Evolutionary conservation across 352 stramenopile species (phyloP).

Genomic region (Elongisporangium undulatum): DNA sequence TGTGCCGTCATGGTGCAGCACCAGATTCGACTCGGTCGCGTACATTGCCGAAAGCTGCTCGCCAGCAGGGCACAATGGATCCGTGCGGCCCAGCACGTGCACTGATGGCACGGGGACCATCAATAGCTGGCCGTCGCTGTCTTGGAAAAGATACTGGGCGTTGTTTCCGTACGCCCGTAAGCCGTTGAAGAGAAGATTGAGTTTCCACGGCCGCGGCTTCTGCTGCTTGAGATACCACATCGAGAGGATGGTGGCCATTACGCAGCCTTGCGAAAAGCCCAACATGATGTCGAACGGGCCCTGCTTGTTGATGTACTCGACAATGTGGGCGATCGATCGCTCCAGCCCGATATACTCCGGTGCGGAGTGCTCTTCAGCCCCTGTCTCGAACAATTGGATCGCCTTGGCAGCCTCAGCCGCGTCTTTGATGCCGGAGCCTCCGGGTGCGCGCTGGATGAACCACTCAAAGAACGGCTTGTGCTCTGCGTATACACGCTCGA

Average conservation of each 20-base stretch:
- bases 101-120: conserved; percentile 54
- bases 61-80: conserved; percentile 32
- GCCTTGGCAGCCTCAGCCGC: conserved; percentile 1
- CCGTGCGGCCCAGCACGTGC: conserved; percentile 57
- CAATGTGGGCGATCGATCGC: conserved; percentile 26
- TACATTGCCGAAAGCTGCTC: conserved; percentile 39
- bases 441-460: conserved; percentile 27
- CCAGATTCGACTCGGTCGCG: conserved; percentile 20
- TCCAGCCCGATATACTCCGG: conserved; percentile 20
- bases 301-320: conserved; percentile 45
- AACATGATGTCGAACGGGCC: conserved; percentile 57
- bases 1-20: conserved; percentile 28
- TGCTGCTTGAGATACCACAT: conserved; percentile 36
- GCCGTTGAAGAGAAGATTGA: conserved; percentile 43
- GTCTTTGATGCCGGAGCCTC: neutral
- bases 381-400: conserved; percentile 4
- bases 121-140: conserved; percentile 12
- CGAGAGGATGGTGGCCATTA: conserved; percentile 36
- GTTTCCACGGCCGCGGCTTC: conserved; percentile 37
- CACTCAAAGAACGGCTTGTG: conserved; percentile 55
- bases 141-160: conserved; percentile 29
- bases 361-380: conserved; percentile 5
- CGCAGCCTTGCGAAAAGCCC: conserved; percentile 63
- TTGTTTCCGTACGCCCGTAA: conserved; percentile 17
- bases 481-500: conserved; percentile 36